Evolutionary conservation across 352 stramenopile genomes (phyloP), one percentile per base, ranked within the genome.

Genomic region (Phytophthora ramorum): DNA sequence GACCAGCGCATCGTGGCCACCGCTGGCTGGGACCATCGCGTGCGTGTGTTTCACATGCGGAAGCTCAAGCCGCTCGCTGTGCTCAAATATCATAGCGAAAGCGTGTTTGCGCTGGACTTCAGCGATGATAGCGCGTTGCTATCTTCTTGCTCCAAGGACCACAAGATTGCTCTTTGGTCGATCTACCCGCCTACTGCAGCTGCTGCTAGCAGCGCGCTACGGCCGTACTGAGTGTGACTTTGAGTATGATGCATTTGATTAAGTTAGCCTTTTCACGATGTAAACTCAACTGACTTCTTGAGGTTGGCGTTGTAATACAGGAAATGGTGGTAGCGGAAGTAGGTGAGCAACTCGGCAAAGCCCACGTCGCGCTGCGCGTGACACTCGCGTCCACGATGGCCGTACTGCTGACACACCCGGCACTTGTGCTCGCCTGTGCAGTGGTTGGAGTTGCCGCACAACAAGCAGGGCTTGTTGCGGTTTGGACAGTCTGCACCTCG

Each of bases 221-320:
- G 76, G 26, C 63, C 69, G 19, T 82, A 83, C 61, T 84, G 32
- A 75, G 22, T 55, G 20, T 22, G 14, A 41, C 30, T 59, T 19
- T 46, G 10, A 52, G 41, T 41, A 9, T 14, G 24, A 40, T 59
- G 16, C 16, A 51, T 45, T 63, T 34, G 37, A 62, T 71, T 72
- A 73, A 69, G 20, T 75, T 65, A 73, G 43, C 30, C 30, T 20
- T 51, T 19, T 70, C 51, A 79, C 17, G 81, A 79, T 7, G 85
- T 87, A 57, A 95, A 95, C 59, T 95, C 85, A 66, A 94, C 87
- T 40, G 87, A 92, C 60, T 90, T 90, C 55, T 94, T 94, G 52
- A 96, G 74, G 58, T 96, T 96, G 34, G 80, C 79, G 69, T 93
- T 94, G 81, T 96, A 96, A 64, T 96, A 96, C 16, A 96, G 71